phyloP scores from a whole-genome alignment of 2,329 filamentous ascomycete genomes.

The Amauroascus verrucosus region DNA sequence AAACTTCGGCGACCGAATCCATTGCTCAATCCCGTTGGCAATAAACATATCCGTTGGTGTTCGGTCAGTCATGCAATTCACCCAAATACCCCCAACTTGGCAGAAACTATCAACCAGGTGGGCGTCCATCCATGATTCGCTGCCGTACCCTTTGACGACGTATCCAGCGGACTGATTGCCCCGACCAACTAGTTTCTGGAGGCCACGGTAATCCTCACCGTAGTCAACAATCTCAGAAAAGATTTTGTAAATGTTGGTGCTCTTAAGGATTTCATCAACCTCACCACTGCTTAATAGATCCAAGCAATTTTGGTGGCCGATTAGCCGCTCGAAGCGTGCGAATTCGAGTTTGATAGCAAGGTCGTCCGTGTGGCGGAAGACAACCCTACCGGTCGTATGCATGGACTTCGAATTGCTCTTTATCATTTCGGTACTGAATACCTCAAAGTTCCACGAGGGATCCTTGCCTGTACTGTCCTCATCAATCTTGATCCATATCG shows the following conservation, averaged over 20 bases:
- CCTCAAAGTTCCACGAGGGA: slow-evolving; percentile 3
- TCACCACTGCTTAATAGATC: slow-evolving; percentile 4
- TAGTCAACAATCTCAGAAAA: slow-evolving; percentile 23
- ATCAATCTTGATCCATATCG: slow-evolving; percentile 8
- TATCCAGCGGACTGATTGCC: slow-evolving; percentile 8
- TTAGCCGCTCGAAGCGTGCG: slow-evolving; percentile 5
- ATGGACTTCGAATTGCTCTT: neutral
- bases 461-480: neutral
- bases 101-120: slow-evolving; percentile 8
- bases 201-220: slow-evolving; percentile 21
- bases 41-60: slow-evolving; percentile 10
- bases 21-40: slow-evolving; percentile 10
- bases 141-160: slow-evolving; percentile 4
- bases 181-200: slow-evolving; percentile 12
- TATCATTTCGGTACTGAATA: neutral
- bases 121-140: slow-evolving; percentile 4
- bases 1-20: slow-evolving; percentile 9
- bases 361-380: slow-evolving; percentile 5
- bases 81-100: slow-evolving; percentile 9
- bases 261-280: slow-evolving; percentile 5
- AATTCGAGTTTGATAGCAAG: slow-evolving; percentile 2
- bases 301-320: slow-evolving; percentile 7
- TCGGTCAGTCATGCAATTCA: slow-evolving; percentile 12
- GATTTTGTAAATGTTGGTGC: slow-evolving; percentile 12
- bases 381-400: slow-evolving; percentile 5